Conservation (phyloP, 176 grass and related monocot genomes). For the Elymus sibiricus region DNA sequence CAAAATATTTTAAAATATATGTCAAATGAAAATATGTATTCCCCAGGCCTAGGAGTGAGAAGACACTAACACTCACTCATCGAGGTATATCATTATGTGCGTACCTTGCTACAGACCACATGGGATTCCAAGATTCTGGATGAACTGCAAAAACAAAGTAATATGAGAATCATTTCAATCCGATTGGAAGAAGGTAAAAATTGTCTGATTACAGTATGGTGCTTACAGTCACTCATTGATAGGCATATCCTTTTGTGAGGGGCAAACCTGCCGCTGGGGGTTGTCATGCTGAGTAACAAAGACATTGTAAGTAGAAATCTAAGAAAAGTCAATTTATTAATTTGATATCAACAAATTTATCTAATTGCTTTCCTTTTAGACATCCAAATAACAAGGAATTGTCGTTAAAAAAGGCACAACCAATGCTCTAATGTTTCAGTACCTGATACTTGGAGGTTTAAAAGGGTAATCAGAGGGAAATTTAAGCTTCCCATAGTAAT, state of each 20-base stretch:
- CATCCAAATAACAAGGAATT: not conserved
- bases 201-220: not conserved
- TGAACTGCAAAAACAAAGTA: slow-evolving; percentile 65
- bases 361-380: not conserved
- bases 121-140: slow-evolving; percentile 99
- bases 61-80: slow-evolving; percentile 6
- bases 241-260: slow-evolving; percentile 89
- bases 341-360: not conserved
- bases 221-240: slow-evolving; percentile 99
- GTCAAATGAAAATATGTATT: not conserved
- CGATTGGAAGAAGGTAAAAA: not conserved
- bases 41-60: not conserved
- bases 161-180: slow-evolving; percentile 11
- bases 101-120: slow-evolving; percentile 99
- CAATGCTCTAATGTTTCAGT: not conserved
- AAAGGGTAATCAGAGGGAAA: slow-evolving; percentile 95
- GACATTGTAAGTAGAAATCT: slow-evolving; percentile 25
- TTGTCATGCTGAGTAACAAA: slow-evolving; percentile 81
- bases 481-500: slow-evolving; percentile 98
- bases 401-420: not conserved
- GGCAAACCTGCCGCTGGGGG: slow-evolving; percentile 88
- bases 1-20: not conserved
- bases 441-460: slow-evolving; percentile 98
- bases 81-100: slow-evolving; percentile 3
- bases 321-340: not conserved